Conservation (phyloP, 345 rosid species). For the Nephelium lappaceum region DNA sequence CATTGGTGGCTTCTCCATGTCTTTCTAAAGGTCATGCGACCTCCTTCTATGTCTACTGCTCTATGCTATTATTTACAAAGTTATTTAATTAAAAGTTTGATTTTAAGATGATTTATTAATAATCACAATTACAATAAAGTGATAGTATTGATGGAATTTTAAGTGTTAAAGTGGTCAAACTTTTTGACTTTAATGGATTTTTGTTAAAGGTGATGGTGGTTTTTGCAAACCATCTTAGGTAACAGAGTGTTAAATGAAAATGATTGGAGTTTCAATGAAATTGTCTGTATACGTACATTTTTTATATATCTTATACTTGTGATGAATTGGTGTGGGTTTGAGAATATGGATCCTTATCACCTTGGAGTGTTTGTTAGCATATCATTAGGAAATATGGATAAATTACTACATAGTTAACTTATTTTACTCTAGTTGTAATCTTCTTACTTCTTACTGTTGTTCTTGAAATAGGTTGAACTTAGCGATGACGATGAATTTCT, state of each 20-base stretch:
- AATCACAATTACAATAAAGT: not conserved
- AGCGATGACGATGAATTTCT: slow-evolving; percentile 81
- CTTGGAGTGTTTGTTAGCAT: not conserved
- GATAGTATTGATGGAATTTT: not conserved
- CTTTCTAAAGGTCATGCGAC: not conserved
- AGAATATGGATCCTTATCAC: not conserved
- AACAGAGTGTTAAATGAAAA: not conserved
- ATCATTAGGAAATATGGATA: not conserved
- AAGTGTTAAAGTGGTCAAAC: not conserved
- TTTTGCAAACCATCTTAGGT: not conserved
- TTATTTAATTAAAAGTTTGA: not conserved
- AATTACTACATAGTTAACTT: not conserved
- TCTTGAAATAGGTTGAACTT: slow-evolving; percentile 60
- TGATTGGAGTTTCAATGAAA: not conserved
- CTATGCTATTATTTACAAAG: not conserved
- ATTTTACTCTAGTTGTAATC: slow-evolving; percentile 4
- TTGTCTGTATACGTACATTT: not conserved
- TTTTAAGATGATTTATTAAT: not conserved
- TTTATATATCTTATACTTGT: not conserved
- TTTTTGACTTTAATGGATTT: too few relatives aligned
- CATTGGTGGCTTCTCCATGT: not conserved
- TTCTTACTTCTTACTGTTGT: slow-evolving; percentile 3
- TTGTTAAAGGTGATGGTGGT: not conserved
- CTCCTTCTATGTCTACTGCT: not conserved
- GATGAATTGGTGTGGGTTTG: not conserved